These are phyloP conservation scores for Byssochlamys sp. DNA, from an alignment of 2,329 filamentous ascomycete genomes.

Conservation along the genomic window DNA sequence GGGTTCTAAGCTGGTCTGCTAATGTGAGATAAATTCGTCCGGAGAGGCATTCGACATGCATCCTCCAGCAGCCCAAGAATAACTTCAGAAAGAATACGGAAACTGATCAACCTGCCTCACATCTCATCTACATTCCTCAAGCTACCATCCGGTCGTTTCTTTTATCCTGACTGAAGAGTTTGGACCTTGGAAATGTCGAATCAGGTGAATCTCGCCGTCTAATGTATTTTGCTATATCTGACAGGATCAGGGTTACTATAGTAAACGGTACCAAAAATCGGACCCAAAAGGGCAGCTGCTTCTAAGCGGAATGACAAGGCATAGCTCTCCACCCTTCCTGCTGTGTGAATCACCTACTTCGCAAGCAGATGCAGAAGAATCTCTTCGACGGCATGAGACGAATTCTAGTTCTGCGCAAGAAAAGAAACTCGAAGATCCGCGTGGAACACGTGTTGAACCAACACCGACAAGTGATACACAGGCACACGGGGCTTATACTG, in stretches of 20 bases:
- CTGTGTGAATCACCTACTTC: not conserved
- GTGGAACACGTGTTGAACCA: too few relatives aligned
- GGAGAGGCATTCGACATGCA: not conserved
- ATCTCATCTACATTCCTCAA: not conserved
- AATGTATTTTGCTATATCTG: not conserved
- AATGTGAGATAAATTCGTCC: not conserved
- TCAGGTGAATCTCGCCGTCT: not conserved
- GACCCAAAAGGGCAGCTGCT: not conserved
- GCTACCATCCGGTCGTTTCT: not conserved
- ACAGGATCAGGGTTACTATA: not conserved
- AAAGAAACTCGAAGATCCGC: too few relatives aligned
- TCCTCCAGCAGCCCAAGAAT: not conserved
- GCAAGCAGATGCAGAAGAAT: not conserved
- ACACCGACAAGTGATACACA: too few relatives aligned
- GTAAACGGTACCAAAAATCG: not conserved
- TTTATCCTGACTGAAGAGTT: not conserved
- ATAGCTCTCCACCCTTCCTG: not conserved
- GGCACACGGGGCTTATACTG: too few relatives aligned
- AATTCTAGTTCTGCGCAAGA: too few relatives aligned
- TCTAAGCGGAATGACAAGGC: not conserved
- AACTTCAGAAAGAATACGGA: not conserved
- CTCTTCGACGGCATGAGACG: too few relatives aligned
- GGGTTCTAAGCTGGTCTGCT: too few relatives aligned
- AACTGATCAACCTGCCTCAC: not conserved
- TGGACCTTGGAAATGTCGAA: not conserved